Evolutionary conservation across 1,284 basidiomycete genomes (phyloP).

Genomic region (Ustilago vetiveriae): DNA sequence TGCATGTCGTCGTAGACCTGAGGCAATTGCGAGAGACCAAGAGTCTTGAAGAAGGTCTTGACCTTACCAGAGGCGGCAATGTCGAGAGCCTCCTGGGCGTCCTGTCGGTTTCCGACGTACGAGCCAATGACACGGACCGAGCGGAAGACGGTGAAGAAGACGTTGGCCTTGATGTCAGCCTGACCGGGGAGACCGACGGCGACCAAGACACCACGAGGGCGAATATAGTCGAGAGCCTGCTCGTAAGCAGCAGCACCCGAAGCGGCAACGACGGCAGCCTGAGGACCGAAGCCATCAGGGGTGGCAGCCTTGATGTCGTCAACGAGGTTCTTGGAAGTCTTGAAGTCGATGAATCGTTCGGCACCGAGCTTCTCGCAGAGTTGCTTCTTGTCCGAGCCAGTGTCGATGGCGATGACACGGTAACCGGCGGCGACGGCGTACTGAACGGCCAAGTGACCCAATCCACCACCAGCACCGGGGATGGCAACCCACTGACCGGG

Average conservation of each 20-base stretch:
- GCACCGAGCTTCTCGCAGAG: conserved; percentile 78
- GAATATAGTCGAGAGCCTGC: conserved; percentile 73
- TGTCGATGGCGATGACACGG: conserved; percentile 82
- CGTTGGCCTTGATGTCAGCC: conserved; percentile 74
- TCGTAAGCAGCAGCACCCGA: conserved; percentile 73
- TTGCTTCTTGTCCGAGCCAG: conserved; percentile 78
- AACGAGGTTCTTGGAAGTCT: conserved; percentile 71
- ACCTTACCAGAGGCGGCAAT: conserved; percentile 78
- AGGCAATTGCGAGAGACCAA: conserved; percentile 72
- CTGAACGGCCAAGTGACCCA: conserved; percentile 68
- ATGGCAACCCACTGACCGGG: conserved; percentile 85
- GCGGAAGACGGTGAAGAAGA: conserved; percentile 74
- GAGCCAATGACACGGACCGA: conserved; percentile 77
- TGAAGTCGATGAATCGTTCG: conserved; percentile 83
- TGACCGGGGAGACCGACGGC: conserved; percentile 78
- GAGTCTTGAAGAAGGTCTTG: conserved; percentile 72
- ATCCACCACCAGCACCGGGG: conserved; percentile 78
- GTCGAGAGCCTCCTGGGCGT: conserved; percentile 71
- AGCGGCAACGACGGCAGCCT: conserved; percentile 71
- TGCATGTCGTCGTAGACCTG: conserved; percentile 72
- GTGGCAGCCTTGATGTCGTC: conserved; percentile 75
- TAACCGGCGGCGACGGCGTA: conserved; percentile 68
- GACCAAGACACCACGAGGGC: conserved; percentile 76
- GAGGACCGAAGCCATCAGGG: conserved; percentile 76
- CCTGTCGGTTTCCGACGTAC: conserved; percentile 74